Conservation (phyloP, 495 filamentous ascomycete genomes). For the Diplogelasinospora grovesii region DNA sequence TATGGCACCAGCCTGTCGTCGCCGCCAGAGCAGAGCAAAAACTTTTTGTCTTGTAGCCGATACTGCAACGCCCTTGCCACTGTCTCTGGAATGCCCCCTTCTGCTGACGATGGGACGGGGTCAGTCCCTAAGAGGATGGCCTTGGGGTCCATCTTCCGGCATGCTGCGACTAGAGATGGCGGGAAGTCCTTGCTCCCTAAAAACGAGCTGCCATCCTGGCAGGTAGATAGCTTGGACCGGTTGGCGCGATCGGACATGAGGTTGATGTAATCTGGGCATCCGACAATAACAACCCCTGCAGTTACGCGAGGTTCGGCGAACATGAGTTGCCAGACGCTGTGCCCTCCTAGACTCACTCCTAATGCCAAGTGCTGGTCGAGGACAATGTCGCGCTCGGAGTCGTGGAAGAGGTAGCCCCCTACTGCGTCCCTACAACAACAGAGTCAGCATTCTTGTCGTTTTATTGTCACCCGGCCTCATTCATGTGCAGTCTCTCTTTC, state of each 20-base stretch:
- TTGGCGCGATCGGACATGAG: conserved; percentile 73
- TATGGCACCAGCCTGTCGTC: conserved; percentile 84
- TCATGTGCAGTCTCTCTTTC: not conserved
- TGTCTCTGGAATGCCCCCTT: conserved; percentile 12
- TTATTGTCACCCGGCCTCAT: no score
- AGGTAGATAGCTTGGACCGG: conserved; percentile 61
- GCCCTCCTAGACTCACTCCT: conserved; percentile 81
- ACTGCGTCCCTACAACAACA: conserved; percentile 60
- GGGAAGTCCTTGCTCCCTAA: conserved; percentile 74
- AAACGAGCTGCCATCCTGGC: conserved; percentile 54
- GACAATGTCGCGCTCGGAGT: conserved; percentile 30
- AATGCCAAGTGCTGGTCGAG: conserved; percentile 68
- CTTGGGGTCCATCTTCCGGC: conserved; percentile 62
- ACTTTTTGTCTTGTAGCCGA: conserved; percentile 61
- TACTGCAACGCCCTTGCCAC: conserved; percentile 41
- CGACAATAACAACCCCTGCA: conserved; percentile 72
- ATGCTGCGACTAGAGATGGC: conserved; percentile 51
- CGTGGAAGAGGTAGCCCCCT: conserved; percentile 65
- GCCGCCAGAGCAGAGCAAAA: conserved; percentile 70
- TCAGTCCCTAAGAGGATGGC: conserved; percentile 55
- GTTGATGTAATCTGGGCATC: conserved; percentile 76
- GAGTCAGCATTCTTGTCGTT: not conserved
- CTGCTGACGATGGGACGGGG: conserved; percentile 19
- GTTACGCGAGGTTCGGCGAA: conserved; percentile 71
- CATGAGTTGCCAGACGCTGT: conserved; percentile 77